Base-by-base conservation (phyloP, 129 eudicot genomes). In the Solidago caesia region DNA sequence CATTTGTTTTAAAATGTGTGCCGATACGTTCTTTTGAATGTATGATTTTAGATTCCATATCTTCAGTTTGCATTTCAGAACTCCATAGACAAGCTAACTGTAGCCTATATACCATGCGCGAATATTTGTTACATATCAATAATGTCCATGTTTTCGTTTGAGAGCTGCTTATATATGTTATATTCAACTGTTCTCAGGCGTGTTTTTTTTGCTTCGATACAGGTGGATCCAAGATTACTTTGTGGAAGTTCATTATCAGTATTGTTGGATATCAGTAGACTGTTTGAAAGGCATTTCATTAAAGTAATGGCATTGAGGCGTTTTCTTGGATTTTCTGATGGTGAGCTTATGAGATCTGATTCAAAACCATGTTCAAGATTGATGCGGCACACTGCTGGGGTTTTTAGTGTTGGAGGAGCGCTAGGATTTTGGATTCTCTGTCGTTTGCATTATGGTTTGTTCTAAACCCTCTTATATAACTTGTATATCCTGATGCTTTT, bases 381-480 rank as follows among this genome's bases (percentile, higher is more conserved):
- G 83, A 94, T 85, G 93, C 88, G 98, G 63, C 98, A 94, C 61
- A 94, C 98, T 70, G 97, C 98, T 85, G 98, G 96, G 0, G 84
- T 94, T 62, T 94, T 88, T 46, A 72, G 87, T 47, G 96, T 90
- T 75, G 98, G 98, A 43, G 98, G 98, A 57, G 97, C 87, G 13
- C 75, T 93, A 53, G 97, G 96, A 25, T 93, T 93, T 84, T 93
- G 98, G 97, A 76, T 89, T 67, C 89, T 93, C 49, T 93, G 98
- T 77, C 89, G 98, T 61, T 74, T 93, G 87, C 97, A 90, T 68
- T 90, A 93, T 46, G 97, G 98, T 93, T 4, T 53, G 84, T 84
- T 6, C 66, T 39, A 56, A 47, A 67, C 7, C 5, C 13, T 63
- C 57, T 60, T 7, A 44, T 72, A 12, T 14, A 44, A 58, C 56